Conservation (phyloP, 2,329 filamentous ascomycete genomes). For the Penicillium sp. region DNA sequence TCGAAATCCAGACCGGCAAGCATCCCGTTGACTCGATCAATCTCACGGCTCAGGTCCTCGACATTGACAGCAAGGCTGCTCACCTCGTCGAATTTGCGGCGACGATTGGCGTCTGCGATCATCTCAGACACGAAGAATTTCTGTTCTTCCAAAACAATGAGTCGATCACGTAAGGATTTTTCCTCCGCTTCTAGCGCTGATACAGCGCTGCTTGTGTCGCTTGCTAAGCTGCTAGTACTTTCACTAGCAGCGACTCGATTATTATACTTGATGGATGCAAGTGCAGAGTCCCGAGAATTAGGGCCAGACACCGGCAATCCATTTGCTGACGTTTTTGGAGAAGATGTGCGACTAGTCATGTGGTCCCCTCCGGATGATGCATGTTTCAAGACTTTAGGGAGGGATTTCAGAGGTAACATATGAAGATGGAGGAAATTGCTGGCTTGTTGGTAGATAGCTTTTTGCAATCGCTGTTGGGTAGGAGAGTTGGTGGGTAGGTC, state of each 20-base stretch:
- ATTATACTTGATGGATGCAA: conserved; percentile 63
- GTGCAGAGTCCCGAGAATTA: conserved; percentile 48
- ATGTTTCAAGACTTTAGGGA: conserved; percentile 70
- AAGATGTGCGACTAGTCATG: conserved; percentile 29
- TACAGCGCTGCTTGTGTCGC: conserved; percentile 60
- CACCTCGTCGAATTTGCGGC: conserved; percentile 84
- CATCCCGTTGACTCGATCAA: conserved; percentile 67
- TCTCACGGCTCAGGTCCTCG: conserved; percentile 80
- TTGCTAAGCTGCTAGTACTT: conserved; percentile 57
- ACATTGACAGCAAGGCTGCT: conserved; percentile 76
- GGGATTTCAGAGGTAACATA: conserved; percentile 82
- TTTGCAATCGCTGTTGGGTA: conserved; percentile 76
- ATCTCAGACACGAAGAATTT: conserved; percentile 86
- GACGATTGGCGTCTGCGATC: conserved; percentile 75
- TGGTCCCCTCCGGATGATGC: conserved; percentile 56
- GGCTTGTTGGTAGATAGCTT: conserved; percentile 79
- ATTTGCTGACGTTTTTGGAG: conserved; percentile 28
- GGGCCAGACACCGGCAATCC: conserved; percentile 23
- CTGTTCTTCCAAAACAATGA: conserved; percentile 89
- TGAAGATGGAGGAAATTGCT: conserved; percentile 84
- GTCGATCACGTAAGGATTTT: conserved; percentile 75
- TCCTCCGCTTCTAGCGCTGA: conserved; percentile 80
- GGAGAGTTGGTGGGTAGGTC: conserved; percentile 74
- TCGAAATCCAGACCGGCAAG: conserved; percentile 70
- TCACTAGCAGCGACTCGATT: conserved; percentile 53